Base-by-base conservation (phyloP, 2,329 filamentous ascomycete genomes). In the Immersiporthe knoxdaviesiana region DNA sequence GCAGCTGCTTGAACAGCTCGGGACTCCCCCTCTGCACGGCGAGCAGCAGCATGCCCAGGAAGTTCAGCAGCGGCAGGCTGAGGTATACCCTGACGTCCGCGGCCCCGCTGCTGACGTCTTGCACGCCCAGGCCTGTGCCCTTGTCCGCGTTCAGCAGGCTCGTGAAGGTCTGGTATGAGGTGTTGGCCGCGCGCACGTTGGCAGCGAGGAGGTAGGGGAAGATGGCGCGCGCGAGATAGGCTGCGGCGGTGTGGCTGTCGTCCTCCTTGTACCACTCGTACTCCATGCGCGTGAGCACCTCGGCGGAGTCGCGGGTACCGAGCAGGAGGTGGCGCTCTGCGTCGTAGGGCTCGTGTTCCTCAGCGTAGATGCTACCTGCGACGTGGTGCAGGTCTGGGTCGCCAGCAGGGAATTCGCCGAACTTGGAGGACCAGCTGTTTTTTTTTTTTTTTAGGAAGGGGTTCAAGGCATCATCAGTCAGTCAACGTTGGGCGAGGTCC, bases 331-430 rank as follows among this genome's bases (percentile, higher is more conserved):
- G 96, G 74, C 90, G 88, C 81, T 99, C 97, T 18, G 97, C 96
- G 70, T 97, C 94, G 83, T 97, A 97, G 35, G 91, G 88, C 71
- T 97, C 93, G 79, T 94, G 91, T 75, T 97, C 95, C 76, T 97
- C 91, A n/a, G 94, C 95, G 78, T 93, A 97, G 58, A 97, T 83
- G 41, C 89, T 90, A 64, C 96, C 96, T 47, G 91, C 90, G 58
- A 97, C 94, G 81, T 98, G 94, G 81, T 99, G 96, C 68, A 99
- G 84, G 76, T 98, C 96, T 2, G 95, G 92, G 77, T 99, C 96
- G 70, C 96, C 96, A 64, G 93, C 92, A 62, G 96, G 94, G 78
- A 92, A 93, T 60, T 96, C 92, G 74, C 94, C 93, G 76, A 89
- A 91, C 78, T 92, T 95, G 67, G 89, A 86, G 68, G 93, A 97